Percentiles rank a stretch among this genome's conserved stretches.
phyloP scores from a whole-genome alignment of 75 land plant species.

The Picea glauca region DNA sequence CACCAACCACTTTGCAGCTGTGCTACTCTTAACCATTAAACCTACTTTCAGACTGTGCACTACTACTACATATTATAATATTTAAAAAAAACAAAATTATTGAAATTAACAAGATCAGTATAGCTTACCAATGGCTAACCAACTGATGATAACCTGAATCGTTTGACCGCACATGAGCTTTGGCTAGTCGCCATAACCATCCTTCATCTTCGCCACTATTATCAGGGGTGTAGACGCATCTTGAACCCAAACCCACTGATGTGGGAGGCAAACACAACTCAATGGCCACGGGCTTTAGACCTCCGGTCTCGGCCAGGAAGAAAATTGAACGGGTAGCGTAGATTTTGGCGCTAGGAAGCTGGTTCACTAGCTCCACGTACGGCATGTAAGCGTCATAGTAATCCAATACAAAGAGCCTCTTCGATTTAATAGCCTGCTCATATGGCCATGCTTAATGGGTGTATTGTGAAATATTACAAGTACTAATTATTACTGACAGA shows the following conservation, averaged over 20 bases:
- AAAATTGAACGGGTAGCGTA: slow-evolving; percentile 38
- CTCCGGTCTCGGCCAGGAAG: slow-evolving; percentile 19
- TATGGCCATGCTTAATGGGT: no score
- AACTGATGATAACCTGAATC: slow-evolving; percentile 65
- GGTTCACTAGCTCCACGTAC: slow-evolving; percentile 49
- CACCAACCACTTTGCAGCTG: no score
- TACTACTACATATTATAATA: no score
- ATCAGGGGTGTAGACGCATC: slow-evolving; percentile 22
- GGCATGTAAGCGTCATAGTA: slow-evolving; percentile 68
- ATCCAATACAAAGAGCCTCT: slow-evolving; percentile 59
- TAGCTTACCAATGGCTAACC: slow-evolving; percentile 54
- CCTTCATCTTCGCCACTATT: no score
- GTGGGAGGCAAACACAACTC: slow-evolving; percentile 31
- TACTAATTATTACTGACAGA: no score
- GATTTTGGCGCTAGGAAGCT: not conserved
- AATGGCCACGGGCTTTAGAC: slow-evolving; percentile 32
- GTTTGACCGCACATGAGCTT: slow-evolving; percentile 57
- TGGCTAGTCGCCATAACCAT: slow-evolving; percentile 54
- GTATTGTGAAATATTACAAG: no score
- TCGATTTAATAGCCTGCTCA: slow-evolving; percentile 45
- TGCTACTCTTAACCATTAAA: no score
- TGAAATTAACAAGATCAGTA: no score
- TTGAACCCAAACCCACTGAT: not conserved
- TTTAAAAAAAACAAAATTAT: no score
- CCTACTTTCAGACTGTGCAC: no score